phyloP scores from a whole-genome alignment of 768 basidiomycete species.

The Agaricus blazei region DNA sequence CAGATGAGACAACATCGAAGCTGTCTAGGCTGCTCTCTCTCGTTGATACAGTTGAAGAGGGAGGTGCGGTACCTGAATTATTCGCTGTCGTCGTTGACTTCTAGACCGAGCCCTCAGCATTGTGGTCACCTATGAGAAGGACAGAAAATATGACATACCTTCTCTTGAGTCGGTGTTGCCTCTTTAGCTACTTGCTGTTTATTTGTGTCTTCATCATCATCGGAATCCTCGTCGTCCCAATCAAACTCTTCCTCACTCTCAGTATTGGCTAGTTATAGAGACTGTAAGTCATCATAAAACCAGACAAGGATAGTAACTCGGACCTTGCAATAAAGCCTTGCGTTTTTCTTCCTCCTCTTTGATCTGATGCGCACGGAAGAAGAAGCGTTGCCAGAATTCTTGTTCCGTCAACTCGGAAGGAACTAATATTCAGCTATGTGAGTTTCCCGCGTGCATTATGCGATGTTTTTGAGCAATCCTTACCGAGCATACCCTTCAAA shows the following conservation, averaged over 20 bases:
- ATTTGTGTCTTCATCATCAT: conserved; percentile 63
- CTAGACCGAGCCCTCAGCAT: background rate
- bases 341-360: conserved; percentile 73
- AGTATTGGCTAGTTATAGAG: conserved; percentile 37
- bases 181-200: conserved; percentile 3
- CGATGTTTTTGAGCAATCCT: conserved; percentile 5
- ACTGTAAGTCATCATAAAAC: background rate
- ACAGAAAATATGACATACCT: conserved; percentile 3
- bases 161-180: conserved; percentile 5
- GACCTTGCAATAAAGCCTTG: conserved; percentile 72
- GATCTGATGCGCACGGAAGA: conserved; percentile 84
- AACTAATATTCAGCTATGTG: conserved; percentile 37
- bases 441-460: background rate
- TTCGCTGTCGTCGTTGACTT: conserved; percentile 1
- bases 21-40: conserved; percentile 61
- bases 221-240: conserved; percentile 93
- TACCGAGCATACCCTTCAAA: conserved; percentile 58
- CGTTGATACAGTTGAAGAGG: conserved; percentile 33
- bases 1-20: conserved; percentile 62
- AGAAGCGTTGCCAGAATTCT: conserved; percentile 84
- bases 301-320: conserved; percentile 10
- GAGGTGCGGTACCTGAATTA: conserved; percentile 23
- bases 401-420: conserved; percentile 58
- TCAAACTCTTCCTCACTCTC: conserved; percentile 85
- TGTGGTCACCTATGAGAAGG: conserved; percentile 2